A percentile compares a stretch with the other conserved stretches of the same genome.
Evolutionary conservation across 1,284 basidiomycete species (phyloP).

Genomic region (Ganoderma meredithae): DNA sequence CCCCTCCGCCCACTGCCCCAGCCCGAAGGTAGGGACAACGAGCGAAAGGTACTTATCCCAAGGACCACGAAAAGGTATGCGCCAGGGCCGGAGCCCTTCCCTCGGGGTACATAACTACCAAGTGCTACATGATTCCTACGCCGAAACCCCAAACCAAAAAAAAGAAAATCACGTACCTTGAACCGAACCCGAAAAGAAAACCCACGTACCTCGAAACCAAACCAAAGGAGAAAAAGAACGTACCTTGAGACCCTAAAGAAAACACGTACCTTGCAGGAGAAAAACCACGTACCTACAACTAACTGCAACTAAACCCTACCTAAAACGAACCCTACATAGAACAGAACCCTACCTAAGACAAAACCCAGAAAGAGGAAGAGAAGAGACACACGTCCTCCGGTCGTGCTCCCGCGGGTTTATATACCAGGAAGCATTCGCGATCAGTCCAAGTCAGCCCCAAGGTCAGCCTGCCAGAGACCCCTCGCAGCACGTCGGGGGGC

Average conservation of each 20-base stretch:
- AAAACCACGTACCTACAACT: background rate
- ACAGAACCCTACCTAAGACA: background rate
- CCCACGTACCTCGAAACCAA: background rate
- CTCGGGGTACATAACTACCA: conserved; percentile 2
- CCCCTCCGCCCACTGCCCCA: background rate
- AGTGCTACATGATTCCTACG: conserved; percentile 2
- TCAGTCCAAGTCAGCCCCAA: background rate
- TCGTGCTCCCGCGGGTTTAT: background rate
- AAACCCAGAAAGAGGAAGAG: background rate
- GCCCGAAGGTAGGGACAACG: background rate
- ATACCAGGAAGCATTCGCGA: background rate
- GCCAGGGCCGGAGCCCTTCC: background rate
- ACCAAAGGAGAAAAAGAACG: background rate
- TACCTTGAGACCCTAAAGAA: background rate
- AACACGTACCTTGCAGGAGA: background rate
- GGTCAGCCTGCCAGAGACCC: background rate
- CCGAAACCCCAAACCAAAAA: background rate
- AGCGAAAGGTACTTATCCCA: conserved; percentile 7
- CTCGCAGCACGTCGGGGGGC: background rate
- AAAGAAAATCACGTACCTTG: background rate
- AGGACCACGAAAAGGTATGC: conserved; percentile 7
- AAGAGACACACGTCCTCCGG: background rate
- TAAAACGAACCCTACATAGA: background rate
- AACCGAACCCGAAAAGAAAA: background rate
- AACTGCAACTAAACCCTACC: background rate